Evolutionary conservation across 1,139 yeast species (phyloP).

Genomic region (Oligophagozyma castellii): DNA sequence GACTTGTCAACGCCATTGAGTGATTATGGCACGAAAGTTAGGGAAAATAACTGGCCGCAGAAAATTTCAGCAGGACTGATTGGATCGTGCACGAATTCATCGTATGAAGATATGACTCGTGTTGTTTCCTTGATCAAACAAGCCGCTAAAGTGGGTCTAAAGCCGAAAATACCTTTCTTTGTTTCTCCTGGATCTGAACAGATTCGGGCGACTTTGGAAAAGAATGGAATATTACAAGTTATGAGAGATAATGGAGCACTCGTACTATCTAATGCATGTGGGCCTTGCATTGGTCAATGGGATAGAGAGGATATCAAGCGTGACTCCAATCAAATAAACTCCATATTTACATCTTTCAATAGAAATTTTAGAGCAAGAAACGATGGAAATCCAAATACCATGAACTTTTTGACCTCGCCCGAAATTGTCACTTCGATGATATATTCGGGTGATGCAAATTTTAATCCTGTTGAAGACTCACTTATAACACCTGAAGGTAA

Average conservation of each 20-base stretch:
- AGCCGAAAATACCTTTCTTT: slow-evolving; percentile 83
- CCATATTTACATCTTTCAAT: slow-evolving; percentile 90
- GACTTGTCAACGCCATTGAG: slow-evolving; percentile 83
- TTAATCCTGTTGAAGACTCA: slow-evolving; percentile 75
- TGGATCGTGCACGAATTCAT: slow-evolving; percentile 96
- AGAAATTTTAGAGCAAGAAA: slow-evolving; percentile 95
- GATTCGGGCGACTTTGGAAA: slow-evolving; percentile 90
- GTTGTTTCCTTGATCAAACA: slow-evolving; percentile 79
- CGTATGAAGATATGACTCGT: slow-evolving; percentile 95
- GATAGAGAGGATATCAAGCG: slow-evolving; percentile 61
- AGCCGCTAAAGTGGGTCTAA: slow-evolving; percentile 74
- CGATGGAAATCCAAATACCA: slow-evolving; percentile 93
- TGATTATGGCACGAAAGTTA: slow-evolving; percentile 48
- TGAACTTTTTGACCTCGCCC: slow-evolving; percentile 94
- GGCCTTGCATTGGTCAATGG: slow-evolving; percentile 99
- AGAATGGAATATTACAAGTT: slow-evolving; percentile 76
- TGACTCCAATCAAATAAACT: slow-evolving; percentile 52
- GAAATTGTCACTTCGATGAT: slow-evolving; percentile 95
- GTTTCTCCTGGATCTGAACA: slow-evolving; percentile 99
- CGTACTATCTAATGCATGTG: slow-evolving; percentile 94
- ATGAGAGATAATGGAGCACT: slow-evolving; percentile 79
- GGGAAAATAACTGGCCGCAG: slow-evolving; percentile 67
- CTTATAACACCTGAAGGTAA: slow-evolving; percentile 53
- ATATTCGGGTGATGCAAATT: slow-evolving; percentile 78
- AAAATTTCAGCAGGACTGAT: slow-evolving; percentile 79